A percentile compares a stretch with the other conserved stretches of the same genome.
Conservation (phyloP, 129 eudicot species). For the Chrysanthemum seticuspe region DNA sequence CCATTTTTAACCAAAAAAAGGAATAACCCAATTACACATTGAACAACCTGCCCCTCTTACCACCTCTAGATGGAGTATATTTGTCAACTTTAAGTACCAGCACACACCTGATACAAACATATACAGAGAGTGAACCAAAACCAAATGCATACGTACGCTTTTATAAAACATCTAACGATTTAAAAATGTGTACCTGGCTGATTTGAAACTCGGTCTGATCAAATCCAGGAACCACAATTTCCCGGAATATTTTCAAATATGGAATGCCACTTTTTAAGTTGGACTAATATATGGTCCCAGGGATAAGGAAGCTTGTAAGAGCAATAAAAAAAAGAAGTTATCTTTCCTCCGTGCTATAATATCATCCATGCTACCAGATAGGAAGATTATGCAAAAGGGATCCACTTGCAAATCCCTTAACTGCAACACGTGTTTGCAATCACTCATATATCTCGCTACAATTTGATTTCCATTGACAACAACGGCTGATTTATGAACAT, state of each 20-base stretch:
- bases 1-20: too few species aligned
- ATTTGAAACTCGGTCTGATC: constrained; percentile 72
- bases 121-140: too few species aligned
- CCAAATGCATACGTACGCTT: too few species aligned
- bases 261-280: constrained; percentile 57
- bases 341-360: constrained; percentile 72
- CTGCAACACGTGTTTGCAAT: constrained; percentile 80
- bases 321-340: constrained; percentile 51
- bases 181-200: constrained; percentile 36
- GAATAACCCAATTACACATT: too few species aligned
- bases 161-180: too few species aligned
- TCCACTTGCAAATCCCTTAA: constrained; percentile 82
- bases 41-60: too few species aligned
- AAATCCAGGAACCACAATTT: constrained; percentile 77
- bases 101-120: too few species aligned
- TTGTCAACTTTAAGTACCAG: too few species aligned
- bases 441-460: constrained; percentile 74
- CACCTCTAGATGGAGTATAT: too few species aligned
- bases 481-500: constrained; percentile 74
- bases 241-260: constrained; percentile 49
- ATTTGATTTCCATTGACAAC: constrained; percentile 56
- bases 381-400: constrained; percentile 59
- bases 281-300: constrained; percentile 68
- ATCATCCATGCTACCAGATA: constrained; percentile 72
- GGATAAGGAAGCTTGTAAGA: constrained; percentile 87